A percentile compares a stretch with the other conserved stretches of the same genome.
These are phyloP conservation scores for Rachicladosporium sp. DNA, from an alignment of 2,329 filamentous ascomycete genomes.

Conservation along the genomic window DNA sequence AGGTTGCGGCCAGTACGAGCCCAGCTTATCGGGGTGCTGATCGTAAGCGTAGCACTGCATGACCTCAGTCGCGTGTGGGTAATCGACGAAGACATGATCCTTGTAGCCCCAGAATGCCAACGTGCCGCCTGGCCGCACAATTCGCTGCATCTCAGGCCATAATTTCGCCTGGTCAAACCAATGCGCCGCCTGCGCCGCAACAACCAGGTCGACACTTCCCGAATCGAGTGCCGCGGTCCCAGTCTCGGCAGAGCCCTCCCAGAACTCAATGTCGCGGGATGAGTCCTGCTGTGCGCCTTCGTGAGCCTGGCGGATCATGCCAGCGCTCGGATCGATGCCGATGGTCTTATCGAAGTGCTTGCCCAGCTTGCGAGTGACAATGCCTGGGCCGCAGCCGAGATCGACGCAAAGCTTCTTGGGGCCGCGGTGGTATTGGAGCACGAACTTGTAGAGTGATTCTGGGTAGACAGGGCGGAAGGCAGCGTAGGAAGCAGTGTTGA, in stretches of 20 bases:
- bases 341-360: slow-evolving; percentile 40
- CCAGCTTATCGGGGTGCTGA: slow-evolving; percentile 36
- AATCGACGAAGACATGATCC: slow-evolving; percentile 47
- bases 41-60: slow-evolving; percentile 46
- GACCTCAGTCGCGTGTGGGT: slow-evolving; percentile 39
- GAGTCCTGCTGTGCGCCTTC: slow-evolving; percentile 11
- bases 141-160: slow-evolving; percentile 44
- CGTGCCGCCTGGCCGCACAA: slow-evolving; percentile 43
- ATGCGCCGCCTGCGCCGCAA: slow-evolving; percentile 47
- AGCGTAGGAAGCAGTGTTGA: slow-evolving; percentile 47
- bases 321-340: slow-evolving; percentile 45
- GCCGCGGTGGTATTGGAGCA: slow-evolving; percentile 43
- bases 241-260: slow-evolving; percentile 41
- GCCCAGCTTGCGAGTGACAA: slow-evolving; percentile 43
- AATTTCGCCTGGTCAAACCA: slow-evolving; percentile 50
- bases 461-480: slow-evolving; percentile 50
- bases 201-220: slow-evolving; percentile 39
- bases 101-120: slow-evolving; percentile 57
- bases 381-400: slow-evolving; percentile 52
- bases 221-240: slow-evolving; percentile 36
- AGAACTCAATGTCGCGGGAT: slow-evolving; percentile 36
- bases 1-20: slow-evolving; percentile 49
- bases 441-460: slow-evolving; percentile 38
- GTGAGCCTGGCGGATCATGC: slow-evolving; percentile 37
- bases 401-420: slow-evolving; percentile 36